These are phyloP conservation scores for Biscutella laevigata DNA, from an alignment of 441 rosid species.

Conservation along the genomic window DNA sequence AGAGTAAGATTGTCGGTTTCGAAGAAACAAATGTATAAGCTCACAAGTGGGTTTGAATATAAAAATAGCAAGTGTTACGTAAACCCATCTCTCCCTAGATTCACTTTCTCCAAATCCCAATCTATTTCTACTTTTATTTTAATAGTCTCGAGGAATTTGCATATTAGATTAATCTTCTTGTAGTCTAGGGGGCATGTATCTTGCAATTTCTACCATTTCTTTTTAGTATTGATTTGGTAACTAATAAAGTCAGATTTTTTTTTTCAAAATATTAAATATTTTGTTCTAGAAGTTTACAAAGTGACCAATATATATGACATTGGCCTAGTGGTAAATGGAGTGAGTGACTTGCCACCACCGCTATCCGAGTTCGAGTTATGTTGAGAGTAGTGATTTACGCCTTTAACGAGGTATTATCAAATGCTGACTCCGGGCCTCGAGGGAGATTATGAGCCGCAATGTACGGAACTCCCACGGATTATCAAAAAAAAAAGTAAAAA, in stretches of 20 bases:
- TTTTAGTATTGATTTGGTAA: slow-evolving; percentile 1
- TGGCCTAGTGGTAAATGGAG: no score
- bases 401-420: no score
- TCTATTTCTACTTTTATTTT: slow-evolving; percentile 14
- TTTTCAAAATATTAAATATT: neutral
- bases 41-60: slow-evolving; percentile 18
- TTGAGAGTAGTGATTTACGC: no score
- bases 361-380: no score
- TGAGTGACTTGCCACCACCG: no score
- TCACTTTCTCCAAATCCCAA: slow-evolving; percentile 26
- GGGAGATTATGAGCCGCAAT: no score
- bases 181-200: slow-evolving; percentile 24
- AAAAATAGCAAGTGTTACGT: slow-evolving; percentile 5
- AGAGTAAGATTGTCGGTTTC: slow-evolving; percentile 14
- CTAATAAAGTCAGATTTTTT: neutral
- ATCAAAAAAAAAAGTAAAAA: no score
- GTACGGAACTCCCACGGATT: no score
- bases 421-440: no score
- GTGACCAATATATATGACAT: no score
- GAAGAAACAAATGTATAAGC: slow-evolving; percentile 15
- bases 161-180: slow-evolving; percentile 8
- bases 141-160: slow-evolving; percentile 20
- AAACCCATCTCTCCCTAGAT: slow-evolving; percentile 19
- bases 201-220: neutral
- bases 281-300: neutral